Conservation (phyloP, 2,329 filamentous ascomycete species). For the Arthrinium puccinioides region DNA sequence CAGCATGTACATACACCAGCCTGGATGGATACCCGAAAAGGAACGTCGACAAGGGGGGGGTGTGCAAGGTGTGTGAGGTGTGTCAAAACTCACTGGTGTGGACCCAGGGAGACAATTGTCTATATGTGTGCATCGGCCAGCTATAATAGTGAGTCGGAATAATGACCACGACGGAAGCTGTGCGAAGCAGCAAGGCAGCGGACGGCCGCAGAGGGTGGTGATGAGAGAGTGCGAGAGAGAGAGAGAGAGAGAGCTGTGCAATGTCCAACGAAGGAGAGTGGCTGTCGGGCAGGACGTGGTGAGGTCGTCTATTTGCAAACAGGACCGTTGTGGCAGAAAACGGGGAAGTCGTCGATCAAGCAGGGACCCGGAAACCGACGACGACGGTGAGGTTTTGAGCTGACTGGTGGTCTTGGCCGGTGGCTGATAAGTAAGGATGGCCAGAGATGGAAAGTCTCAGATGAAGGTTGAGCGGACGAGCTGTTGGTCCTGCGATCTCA, state of each 20-base stretch:
- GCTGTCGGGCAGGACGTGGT: too few species aligned
- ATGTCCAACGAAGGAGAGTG: conserved; percentile 12
- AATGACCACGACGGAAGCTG: too few species aligned
- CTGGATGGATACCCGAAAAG: conserved; percentile 16
- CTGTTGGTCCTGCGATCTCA: conserved; percentile 27
- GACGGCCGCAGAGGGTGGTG: conserved; percentile 15
- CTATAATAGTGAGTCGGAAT: conserved; percentile 20
- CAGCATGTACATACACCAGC: conserved; percentile 14
- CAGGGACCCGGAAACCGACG: neutral
- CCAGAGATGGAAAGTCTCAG: conserved; percentile 13
- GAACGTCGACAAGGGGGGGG: conserved; percentile 18
- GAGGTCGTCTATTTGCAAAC: too few species aligned
- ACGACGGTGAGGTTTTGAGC: neutral
- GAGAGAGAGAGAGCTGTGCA: too few species aligned
- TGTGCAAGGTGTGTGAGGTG: conserved; percentile 12
- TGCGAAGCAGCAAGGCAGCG: too few species aligned
- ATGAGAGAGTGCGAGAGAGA: too few species aligned
- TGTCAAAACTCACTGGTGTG: conserved; percentile 22
- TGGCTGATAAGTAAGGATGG: conserved; percentile 11
- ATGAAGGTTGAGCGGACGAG: conserved; percentile 17
- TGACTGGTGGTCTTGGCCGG: conserved; percentile 1
- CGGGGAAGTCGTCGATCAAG: conserved; percentile 3
- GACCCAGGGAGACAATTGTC: conserved; percentile 21
- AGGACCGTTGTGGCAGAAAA: neutral
- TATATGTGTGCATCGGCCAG: conserved; percentile 23